Evolutionary conservation across 768 basidiomycete species (phyloP).

Genomic region (Crassisporium funariophilum): DNA sequence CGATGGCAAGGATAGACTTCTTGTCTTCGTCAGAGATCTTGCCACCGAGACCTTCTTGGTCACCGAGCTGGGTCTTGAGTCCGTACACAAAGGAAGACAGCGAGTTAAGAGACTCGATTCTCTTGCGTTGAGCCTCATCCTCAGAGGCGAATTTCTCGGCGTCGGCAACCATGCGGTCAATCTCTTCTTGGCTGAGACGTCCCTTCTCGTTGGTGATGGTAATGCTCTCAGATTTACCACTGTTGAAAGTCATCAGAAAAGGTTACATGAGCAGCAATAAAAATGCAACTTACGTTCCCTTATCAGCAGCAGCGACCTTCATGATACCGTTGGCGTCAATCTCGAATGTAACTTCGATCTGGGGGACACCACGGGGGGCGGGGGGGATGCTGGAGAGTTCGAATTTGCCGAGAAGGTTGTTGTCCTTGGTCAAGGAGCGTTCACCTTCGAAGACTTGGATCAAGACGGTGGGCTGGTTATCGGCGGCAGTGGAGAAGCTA

Average conservation of each 20-base stretch:
- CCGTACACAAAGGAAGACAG: conserved; percentile 84
- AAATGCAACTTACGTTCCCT: conserved; percentile 73
- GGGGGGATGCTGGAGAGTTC: conserved; percentile 92
- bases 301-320: conserved; percentile 91
- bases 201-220: conserved; percentile 97
- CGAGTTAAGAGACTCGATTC: conserved; percentile 82
- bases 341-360: conserved; percentile 96
- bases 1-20: conserved; percentile 73
- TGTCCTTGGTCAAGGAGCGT: conserved; percentile 96
- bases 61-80: conserved; percentile 83
- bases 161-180: conserved; percentile 94
- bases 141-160: conserved; percentile 88
- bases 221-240: conserved; percentile 85
- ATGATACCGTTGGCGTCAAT: conserved; percentile 95
- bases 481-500: conserved; percentile 80
- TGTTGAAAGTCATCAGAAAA: conserved; percentile 24
- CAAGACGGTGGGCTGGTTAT: conserved; percentile 93
- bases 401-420: conserved; percentile 97
- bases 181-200: conserved; percentile 85
- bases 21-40: conserved; percentile 83
- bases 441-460: conserved; percentile 99
- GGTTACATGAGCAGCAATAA: background rate
- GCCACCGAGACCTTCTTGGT: conserved; percentile 88
- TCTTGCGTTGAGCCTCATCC: conserved; percentile 78
- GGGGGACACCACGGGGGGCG: conserved; percentile 94